A percentile compares a stretch with the other conserved stretches of the same genome.
These are phyloP conservation scores for Colletotrichum sp. DNA, from an alignment of 2,329 filamentous ascomycete species.

Conservation along the genomic window DNA sequence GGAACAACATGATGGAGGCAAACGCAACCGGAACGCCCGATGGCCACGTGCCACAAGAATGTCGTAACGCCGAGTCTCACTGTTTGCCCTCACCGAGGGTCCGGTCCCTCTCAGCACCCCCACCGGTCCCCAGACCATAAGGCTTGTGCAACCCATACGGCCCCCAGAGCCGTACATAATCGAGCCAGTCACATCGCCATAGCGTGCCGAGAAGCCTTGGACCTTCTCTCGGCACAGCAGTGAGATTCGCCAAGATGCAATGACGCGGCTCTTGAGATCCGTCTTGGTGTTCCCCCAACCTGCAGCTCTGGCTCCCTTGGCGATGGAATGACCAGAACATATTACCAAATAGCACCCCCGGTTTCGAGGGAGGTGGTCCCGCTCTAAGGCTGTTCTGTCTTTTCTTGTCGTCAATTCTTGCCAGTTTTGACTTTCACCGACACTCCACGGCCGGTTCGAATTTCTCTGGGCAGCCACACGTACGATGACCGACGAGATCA, in stretches of 20 bases:
- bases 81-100: not conserved
- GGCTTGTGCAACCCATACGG: slow-evolving; percentile 2
- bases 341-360: not conserved
- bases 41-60: not conserved
- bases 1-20: not conserved
- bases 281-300: not conserved
- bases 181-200: not conserved
- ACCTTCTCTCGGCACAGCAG: slow-evolving; percentile 7
- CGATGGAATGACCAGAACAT: not conserved
- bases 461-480: not conserved
- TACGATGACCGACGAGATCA: slow-evolving; percentile 55
- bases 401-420: not conserved
- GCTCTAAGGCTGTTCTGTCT: not conserved
- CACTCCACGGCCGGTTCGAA: not conserved
- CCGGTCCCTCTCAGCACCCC: not conserved
- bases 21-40: not conserved
- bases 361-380: not conserved
- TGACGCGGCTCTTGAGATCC: slow-evolving; percentile 12
- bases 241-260: slow-evolving; percentile 14
- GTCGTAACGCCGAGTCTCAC: not conserved
- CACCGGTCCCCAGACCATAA: not conserved
- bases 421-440: not conserved
- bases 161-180: not conserved
- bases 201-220: slow-evolving; percentile 11
- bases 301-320: not conserved